Conservation (phyloP, 2,329 filamentous ascomycete species). For the Diaporthe vaccinii region DNA sequence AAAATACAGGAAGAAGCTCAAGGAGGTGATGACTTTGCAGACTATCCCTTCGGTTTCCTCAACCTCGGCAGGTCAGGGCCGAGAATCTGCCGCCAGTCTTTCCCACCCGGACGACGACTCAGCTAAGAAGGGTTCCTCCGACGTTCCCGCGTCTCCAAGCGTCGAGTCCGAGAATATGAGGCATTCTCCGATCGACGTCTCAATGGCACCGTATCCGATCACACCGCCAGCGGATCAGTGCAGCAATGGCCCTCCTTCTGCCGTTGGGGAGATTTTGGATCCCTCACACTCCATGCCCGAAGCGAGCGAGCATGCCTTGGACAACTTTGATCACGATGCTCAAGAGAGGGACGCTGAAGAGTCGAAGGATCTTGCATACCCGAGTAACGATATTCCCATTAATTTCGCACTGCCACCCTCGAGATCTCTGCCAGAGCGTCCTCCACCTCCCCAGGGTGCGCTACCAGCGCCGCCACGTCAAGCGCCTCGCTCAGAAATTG, state of each 20-base stretch:
- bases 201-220: conserved; percentile 74
- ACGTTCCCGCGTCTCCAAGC: conserved; percentile 62
- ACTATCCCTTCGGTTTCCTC: conserved; percentile 48
- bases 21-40: conserved; percentile 72
- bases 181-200: conserved; percentile 71
- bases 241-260: conserved; percentile 53
- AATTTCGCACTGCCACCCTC: conserved; percentile 68
- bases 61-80: conserved; percentile 32
- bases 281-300: conserved; percentile 72
- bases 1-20: conserved; percentile 89
- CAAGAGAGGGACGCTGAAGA: conserved; percentile 63
- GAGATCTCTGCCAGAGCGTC: conserved; percentile 65
- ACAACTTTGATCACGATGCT: conserved; percentile 68
- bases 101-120: conserved; percentile 47
- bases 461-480: conserved; percentile 56
- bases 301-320: conserved; percentile 70
- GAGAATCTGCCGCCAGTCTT: conserved; percentile 43
- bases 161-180: conserved; percentile 65
- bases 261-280: conserved; percentile 65
- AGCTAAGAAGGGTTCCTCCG: conserved; percentile 50
- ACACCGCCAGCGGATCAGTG: conserved; percentile 71
- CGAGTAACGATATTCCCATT: conserved; percentile 63
- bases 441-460: conserved; percentile 67
- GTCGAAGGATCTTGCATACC: conserved; percentile 60
- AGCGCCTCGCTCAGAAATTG: conserved; percentile 50